Base-by-base conservation (phyloP, 2,329 filamentous ascomycete species). In the Aspergillus fumigatus region DNA sequence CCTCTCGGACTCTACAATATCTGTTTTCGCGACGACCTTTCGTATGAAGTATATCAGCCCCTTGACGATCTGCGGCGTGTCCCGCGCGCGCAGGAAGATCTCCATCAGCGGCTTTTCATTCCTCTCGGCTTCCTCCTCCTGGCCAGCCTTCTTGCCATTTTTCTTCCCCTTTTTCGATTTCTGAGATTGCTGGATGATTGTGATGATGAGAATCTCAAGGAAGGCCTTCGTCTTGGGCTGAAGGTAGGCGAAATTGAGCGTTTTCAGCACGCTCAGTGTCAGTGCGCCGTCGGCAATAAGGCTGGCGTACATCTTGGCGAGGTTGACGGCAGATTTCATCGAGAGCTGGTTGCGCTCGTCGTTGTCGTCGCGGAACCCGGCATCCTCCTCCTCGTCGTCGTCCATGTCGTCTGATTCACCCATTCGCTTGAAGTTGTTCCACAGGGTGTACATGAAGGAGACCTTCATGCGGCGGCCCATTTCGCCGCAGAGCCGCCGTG, bases 361-460 rank as follows among this genome's bases (percentile, higher is more conserved):
- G 3, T 85, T 84, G 19, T 80, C 79, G 1, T 80, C 78, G 4
- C 82, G 82, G 11, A 79, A 79, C 7, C 78, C 76, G 25, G 81
- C 79, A 2, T 85, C 83, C 5, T 86, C 83, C 5, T 86, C 84
- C 3, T 80, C 85, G 5, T 84, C 86, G 48, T 89, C 88, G 38
- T 89, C 83, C 2, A 79, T 65, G 49, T 78, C 70, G 14, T 69
- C 72, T 23, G 82, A 84, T 73, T 96, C 92, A n/a, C 92, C 93
- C 74, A 97, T 84, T 38, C 85, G 82, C 66, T 88, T 87, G 74
- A 97, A 95, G 9, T 93, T 80, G 64, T 89, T 90, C 87, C 92
- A 96, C 1, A 97, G 78, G 7, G 88, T 85, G 66, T 93, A 92
- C 69, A 94, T 90, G 69, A 97, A 95, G 1, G 90, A 87, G 76